Evolutionary conservation across 73 alveolate genomes (phyloP).

Genomic region (Tetrahymena elliotti): DNA sequence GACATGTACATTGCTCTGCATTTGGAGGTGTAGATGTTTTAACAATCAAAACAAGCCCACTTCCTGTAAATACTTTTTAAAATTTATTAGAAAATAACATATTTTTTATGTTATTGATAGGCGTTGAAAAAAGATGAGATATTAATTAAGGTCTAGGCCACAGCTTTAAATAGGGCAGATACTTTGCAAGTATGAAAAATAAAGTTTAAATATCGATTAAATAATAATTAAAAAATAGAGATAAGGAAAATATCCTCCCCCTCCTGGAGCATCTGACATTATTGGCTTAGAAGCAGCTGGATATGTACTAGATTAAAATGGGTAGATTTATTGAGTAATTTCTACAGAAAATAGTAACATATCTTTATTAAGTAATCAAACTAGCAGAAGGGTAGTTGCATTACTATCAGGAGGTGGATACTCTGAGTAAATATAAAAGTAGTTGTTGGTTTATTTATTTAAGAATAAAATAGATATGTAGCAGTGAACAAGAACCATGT

Average conservation of each 20-base stretch:
- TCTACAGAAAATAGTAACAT: neutral
- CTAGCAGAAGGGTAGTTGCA: slow-evolving; percentile 47
- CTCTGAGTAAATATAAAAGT: slow-evolving; percentile 24
- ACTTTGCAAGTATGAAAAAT: slow-evolving; percentile 18
- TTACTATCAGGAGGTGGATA: slow-evolving; percentile 74
- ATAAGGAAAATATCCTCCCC: slow-evolving; percentile 73
- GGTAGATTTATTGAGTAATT: neutral
- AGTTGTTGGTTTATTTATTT: neutral
- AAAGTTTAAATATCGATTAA: neutral
- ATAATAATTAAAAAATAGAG: neutral
- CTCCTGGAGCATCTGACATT: slow-evolving; percentile 57
- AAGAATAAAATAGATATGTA: neutral
- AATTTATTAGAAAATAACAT: too few relatives aligned
- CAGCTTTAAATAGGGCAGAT: slow-evolving; percentile 80
- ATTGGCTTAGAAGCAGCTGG: slow-evolving; percentile 72
- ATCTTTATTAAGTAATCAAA: neutral
- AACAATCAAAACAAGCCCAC: neutral
- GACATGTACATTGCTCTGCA: neutral
- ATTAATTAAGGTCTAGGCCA: slow-evolving; percentile 49
- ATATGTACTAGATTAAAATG: slow-evolving; percentile 27
- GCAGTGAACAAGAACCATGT: slow-evolving; percentile 42
- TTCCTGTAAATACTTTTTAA: slow-evolving; percentile 6
- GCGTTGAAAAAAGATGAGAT: slow-evolving; percentile 21
- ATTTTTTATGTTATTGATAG: neutral
- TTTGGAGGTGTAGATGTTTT: slow-evolving; percentile 29